Conservation (phyloP, 1,284 basidiomycete genomes). For the Rhodotorula sp. region DNA sequence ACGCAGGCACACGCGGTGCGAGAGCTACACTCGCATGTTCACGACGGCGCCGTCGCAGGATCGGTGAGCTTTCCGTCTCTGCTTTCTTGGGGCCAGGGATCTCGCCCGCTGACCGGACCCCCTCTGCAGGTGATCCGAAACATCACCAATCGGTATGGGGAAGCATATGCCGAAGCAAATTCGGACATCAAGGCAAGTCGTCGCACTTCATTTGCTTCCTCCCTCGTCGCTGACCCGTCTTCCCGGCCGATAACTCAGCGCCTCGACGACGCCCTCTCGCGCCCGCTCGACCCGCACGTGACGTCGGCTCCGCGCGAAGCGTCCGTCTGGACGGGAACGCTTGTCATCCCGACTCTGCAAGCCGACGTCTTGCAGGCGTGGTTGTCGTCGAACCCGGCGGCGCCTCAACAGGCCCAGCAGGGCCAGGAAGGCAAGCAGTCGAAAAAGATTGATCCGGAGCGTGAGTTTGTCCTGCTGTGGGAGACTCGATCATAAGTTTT, state of each 20-base stretch:
- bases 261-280: slow-evolving; percentile 27
- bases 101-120: not conserved
- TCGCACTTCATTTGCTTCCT: too few relatives aligned
- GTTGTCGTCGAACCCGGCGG: slow-evolving; percentile 21
- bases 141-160: slow-evolving; percentile 33
- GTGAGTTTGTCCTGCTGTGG: slow-evolving; percentile 6
- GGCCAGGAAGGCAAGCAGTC: slow-evolving; percentile 9
- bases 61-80: slow-evolving; percentile 5
- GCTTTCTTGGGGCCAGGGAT: not conserved
- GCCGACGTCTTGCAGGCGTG: slow-evolving; percentile 27
- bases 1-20: slow-evolving; percentile 11
- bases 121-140: slow-evolving; percentile 17
- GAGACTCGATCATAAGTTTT: too few relatives aligned
- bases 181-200: slow-evolving; percentile 18
- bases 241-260: slow-evolving; percentile 4
- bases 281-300: slow-evolving; percentile 14
- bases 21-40: slow-evolving; percentile 17
- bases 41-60: slow-evolving; percentile 12
- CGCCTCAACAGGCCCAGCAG: slow-evolving; percentile 3
- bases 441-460: slow-evolving; percentile 28
- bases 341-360: slow-evolving; percentile 27
- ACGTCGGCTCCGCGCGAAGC: slow-evolving; percentile 23
- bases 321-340: slow-evolving; percentile 20
- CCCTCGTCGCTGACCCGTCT: not conserved
- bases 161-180: slow-evolving; percentile 24